phyloP scores from a whole-genome alignment of 208 protist species.

The Wallacemonas sp. region DNA sequence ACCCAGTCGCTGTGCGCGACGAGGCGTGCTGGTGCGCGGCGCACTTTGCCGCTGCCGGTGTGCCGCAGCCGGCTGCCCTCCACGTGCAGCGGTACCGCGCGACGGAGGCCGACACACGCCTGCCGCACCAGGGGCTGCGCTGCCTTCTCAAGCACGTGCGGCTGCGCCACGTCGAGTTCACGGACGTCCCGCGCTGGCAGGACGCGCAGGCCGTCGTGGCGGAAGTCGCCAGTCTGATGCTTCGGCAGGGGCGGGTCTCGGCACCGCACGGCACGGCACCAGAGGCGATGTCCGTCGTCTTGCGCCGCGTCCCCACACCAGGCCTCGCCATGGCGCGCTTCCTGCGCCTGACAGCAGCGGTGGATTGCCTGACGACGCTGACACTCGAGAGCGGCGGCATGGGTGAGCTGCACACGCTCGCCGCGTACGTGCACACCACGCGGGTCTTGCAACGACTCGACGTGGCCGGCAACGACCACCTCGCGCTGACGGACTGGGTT shows the following conservation, averaged over 20 bases:
- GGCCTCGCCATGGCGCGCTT: constrained; percentile 16
- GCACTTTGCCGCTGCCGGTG: constrained; percentile 39
- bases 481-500: constrained; percentile 33
- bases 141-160: constrained; percentile 58
- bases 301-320: constrained; percentile 2
- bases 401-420: constrained; percentile 26
- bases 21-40: constrained; percentile 65
- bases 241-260: background rate
- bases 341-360: constrained; percentile 16
- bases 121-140: constrained; percentile 46
- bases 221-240: constrained; percentile 35
- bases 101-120: constrained; percentile 31
- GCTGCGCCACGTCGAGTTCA: constrained; percentile 37
- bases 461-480: constrained; percentile 43
- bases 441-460: constrained; percentile 40
- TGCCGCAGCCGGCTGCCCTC: constrained; percentile 39
- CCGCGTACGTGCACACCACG: constrained; percentile 28
- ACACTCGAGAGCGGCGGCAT: constrained; percentile 47
- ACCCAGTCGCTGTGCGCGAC: constrained; percentile 35
- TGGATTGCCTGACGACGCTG: constrained; percentile 39
- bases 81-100: constrained; percentile 48
- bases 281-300: background rate
- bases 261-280: background rate
- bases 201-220: constrained; percentile 50
- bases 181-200: constrained; percentile 27